Conservation (phyloP, 257 asterid species). For the Penstemon eatonii region DNA sequence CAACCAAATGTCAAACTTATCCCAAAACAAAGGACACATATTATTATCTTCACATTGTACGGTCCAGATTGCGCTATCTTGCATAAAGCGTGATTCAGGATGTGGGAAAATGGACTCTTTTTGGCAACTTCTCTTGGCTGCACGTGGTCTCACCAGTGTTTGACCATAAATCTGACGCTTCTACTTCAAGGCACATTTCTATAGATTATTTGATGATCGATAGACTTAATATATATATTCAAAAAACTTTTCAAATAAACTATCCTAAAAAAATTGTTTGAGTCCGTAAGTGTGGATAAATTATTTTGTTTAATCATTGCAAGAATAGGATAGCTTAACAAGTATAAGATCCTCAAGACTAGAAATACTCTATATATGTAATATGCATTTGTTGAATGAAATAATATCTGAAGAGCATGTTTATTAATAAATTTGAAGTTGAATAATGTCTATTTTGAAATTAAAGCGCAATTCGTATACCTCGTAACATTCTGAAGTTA, state of each 20-base stretch:
- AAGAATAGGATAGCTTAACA: neutral
- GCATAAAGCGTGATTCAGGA: neutral
- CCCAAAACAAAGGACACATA: constrained; percentile 9
- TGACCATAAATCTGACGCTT: constrained; percentile 27
- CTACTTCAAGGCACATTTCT: neutral
- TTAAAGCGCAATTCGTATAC: too few species aligned
- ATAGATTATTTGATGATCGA: too few species aligned
- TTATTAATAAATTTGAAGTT: too few species aligned
- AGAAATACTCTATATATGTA: too few species aligned
- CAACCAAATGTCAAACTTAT: constrained; percentile 16
- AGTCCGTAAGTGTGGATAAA: neutral
- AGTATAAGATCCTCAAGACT: too few species aligned
- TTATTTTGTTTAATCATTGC: neutral
- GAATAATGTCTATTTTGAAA: too few species aligned
- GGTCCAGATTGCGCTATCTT: constrained; percentile 3
- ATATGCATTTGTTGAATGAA: too few species aligned
- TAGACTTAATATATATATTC: too few species aligned
- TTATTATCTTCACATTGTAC: constrained; percentile 1
- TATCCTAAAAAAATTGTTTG: neutral
- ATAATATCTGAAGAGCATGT: too few species aligned
- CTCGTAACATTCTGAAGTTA: too few species aligned
- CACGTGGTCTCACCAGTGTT: constrained; percentile 7
- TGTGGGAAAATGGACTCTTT: constrained; percentile 7
- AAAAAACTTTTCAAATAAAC: neutral
- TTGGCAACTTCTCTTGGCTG: constrained; percentile 8